Evolutionary conservation across 2,329 filamentous ascomycete species (phyloP), one percentile per base, ranked within the genome.

Genomic region (Tolypocladium pustulatum): DNA sequence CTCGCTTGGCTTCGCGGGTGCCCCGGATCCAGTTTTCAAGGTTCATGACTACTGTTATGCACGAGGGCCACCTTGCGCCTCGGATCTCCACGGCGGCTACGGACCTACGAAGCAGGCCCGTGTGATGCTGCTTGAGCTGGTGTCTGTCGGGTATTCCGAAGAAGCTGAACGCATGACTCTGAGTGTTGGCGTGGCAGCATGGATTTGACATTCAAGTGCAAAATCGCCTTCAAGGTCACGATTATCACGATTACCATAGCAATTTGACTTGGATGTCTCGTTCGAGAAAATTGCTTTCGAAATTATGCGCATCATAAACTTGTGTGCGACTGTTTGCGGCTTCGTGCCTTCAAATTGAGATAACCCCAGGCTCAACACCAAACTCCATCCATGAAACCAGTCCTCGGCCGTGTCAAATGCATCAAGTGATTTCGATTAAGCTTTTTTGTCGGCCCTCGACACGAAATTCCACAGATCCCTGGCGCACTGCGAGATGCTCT

Each of bases 391-490:
- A 8, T 12, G 17, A 20, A 30, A 20, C 13, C 9, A 34, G 5
- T 34, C 30, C 27, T 20, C 37, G 20, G 38, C 25, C 13, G 55
- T 30, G 32, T n/a, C 34, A 27, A 43, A 22, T 32, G 25, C 27
- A 8, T 7, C 30, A 34, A 34, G 49, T 6, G 34, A 37, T 4
- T 4, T n/a, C n/a, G n/a, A 27, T n/a, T 41, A 55, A 10, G 12
- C 32, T 34, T 58, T 54, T 30, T 53, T 32, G 13, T 56, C 30
- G 17, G 49, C 27, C 55, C 56, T 62, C 27, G 61, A 60, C 41
- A 71, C 69, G 60, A 67, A 72, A 61, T 71, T 70, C 70, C 70
- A 72, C 56, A 72, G 57, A 57, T 71, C 69, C 32, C 61, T 61
- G 17, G 70, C 70, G 60, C 70, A 71, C 61, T 69, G 65, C 38